Conservation (phyloP, 2,329 filamentous ascomycete genomes). For the Drechslerella coelobrocha region DNA sequence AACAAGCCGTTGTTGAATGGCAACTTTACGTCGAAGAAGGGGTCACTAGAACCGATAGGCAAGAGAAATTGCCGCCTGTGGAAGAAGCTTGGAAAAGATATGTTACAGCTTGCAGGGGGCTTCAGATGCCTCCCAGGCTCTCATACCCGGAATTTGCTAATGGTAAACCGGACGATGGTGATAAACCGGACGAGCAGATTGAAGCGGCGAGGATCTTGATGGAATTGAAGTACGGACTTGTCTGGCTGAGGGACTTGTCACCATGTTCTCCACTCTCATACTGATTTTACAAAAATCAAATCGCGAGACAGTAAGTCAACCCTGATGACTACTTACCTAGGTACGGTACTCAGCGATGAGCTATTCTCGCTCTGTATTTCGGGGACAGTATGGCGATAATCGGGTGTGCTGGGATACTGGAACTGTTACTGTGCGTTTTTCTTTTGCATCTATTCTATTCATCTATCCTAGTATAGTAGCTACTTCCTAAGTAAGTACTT, state of each 20-base stretch:
- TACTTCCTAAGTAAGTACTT: background rate
- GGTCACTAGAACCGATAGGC: constrained; percentile 14
- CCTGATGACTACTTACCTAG: no score
- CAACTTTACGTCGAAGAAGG: constrained; percentile 44
- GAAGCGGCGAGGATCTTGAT: constrained; percentile 40
- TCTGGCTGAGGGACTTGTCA: background rate
- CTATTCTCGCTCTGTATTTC: no score
- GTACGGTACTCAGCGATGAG: no score
- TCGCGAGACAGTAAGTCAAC: no score
- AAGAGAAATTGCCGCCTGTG: constrained; percentile 22
- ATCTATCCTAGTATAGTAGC: no score
- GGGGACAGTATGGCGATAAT: no score
- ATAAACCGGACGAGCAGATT: constrained; percentile 17
- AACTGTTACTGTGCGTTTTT: no score
- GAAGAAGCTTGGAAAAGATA: constrained; percentile 36
- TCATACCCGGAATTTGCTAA: constrained; percentile 28
- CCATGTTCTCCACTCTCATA: background rate
- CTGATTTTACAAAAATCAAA: background rate
- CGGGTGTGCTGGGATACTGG: no score
- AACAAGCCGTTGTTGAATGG: constrained; percentile 51
- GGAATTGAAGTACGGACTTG: constrained; percentile 29
- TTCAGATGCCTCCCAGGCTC: constrained; percentile 28
- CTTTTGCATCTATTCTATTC: no score
- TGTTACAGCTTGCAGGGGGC: constrained; percentile 16
- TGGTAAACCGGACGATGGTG: no score